phyloP scores from a whole-genome alignment of 2,329 filamentous ascomycete species.

The Mycosphaerella sp. region DNA sequence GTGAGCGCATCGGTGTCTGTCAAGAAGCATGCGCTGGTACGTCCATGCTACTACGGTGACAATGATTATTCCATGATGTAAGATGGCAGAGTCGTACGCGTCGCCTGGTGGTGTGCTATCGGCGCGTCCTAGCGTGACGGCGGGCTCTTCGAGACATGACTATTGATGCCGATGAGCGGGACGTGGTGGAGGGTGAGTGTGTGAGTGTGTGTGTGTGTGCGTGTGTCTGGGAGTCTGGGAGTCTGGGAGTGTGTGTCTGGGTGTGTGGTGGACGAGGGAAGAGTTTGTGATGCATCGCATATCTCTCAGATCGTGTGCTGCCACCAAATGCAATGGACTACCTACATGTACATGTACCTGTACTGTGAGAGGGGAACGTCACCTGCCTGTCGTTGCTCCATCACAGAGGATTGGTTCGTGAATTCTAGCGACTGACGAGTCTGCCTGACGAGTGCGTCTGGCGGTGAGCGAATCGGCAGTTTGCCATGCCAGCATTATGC shows the following conservation, averaged over 20 bases:
- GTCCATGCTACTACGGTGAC: conserved; percentile 18
- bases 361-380: not conserved
- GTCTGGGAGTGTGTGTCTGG: not conserved
- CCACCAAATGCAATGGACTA: conserved; percentile 16
- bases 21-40: conserved; percentile 25
- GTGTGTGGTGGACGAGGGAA: not conserved
- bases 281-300: conserved; percentile 20
- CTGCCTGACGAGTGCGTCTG: conserved; percentile 7
- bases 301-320: conserved; percentile 10
- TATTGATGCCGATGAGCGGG: not conserved
- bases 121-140: conserved; percentile 17
- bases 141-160: conserved; percentile 2
- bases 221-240: not conserved
- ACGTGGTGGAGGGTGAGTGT: not conserved
- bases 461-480: conserved; percentile 9
- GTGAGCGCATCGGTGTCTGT: conserved; percentile 23
- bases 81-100: conserved; percentile 15
- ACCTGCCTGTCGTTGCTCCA: not conserved
- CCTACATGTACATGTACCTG: too few relatives aligned
- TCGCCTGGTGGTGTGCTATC: conserved; percentile 10
- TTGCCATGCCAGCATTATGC: conserved; percentile 3
- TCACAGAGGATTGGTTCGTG: too few relatives aligned
- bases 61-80: conserved; percentile 16
- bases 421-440: too few relatives aligned
- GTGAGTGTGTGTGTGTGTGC: too few relatives aligned